These are phyloP conservation scores for Annulohypoxylon bovei DNA, from an alignment of 495 filamentous ascomycete genomes.

Conservation along the genomic window DNA sequence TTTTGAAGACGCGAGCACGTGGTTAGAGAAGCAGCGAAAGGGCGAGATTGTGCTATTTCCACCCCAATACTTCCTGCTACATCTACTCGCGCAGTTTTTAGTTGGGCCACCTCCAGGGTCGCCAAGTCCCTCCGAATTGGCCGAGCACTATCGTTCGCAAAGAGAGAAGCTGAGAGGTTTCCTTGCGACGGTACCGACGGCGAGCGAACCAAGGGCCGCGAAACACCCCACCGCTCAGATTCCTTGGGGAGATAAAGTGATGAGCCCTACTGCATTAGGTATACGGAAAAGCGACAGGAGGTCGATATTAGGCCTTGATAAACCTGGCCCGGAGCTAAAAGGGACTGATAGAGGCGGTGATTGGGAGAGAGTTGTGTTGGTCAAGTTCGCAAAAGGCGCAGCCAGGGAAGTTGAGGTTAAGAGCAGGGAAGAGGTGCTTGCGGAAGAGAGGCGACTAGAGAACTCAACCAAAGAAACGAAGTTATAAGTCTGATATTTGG, in stretches of 20 bases:
- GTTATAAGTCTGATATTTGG: slow-evolving; percentile 35
- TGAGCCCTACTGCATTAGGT: slow-evolving; percentile 72
- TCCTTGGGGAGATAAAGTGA: slow-evolving; percentile 81
- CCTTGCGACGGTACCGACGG: slow-evolving; percentile 54
- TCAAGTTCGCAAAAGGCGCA: slow-evolving; percentile 68
- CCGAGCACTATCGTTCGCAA: slow-evolving; percentile 61
- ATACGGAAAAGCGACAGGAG: slow-evolving; percentile 64
- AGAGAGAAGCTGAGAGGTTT: slow-evolving; percentile 68
- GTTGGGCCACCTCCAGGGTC: slow-evolving; percentile 51
- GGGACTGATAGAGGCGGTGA: slow-evolving; percentile 72
- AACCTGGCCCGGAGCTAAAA: slow-evolving; percentile 76
- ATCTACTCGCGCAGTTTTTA: slow-evolving; percentile 71
- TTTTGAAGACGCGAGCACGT: slow-evolving; percentile 75
- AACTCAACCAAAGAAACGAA: slow-evolving; percentile 21
- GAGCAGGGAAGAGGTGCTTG: slow-evolving; percentile 61
- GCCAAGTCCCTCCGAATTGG: slow-evolving; percentile 34
- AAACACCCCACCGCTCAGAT: slow-evolving; percentile 54
- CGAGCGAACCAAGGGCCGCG: slow-evolving; percentile 22
- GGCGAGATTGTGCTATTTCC: slow-evolving; percentile 87
- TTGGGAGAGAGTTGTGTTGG: slow-evolving; percentile 75
- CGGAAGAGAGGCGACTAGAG: slow-evolving; percentile 47
- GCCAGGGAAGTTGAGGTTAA: slow-evolving; percentile 65
- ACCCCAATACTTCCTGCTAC: slow-evolving; percentile 85
- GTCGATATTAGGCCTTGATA: slow-evolving; percentile 72
- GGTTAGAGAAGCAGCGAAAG: slow-evolving; percentile 68